Evolutionary conservation across 371 early-diverging fungal species (phyloP), one percentile per base, ranked within the genome.

Genomic region (Mucor mucedo): DNA sequence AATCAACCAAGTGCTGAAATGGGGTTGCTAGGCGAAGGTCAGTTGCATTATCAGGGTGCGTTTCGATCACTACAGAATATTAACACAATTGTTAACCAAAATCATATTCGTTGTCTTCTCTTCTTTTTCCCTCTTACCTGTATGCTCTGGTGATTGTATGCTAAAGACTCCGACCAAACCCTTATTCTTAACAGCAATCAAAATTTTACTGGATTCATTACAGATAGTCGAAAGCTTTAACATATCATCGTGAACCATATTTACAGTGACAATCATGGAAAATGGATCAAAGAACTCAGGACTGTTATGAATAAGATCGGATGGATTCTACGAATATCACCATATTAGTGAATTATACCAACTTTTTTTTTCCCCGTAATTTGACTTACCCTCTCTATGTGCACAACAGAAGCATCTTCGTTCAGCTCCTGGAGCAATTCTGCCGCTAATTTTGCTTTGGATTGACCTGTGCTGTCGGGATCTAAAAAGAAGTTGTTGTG

Each of bases 401-500:
- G 66, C 27, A 66, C 54, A 7, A 91, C 94, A n/a, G 69, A 59
- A 21, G 91, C 97, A 62, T 94, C 94, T 58, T 89, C 91, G 72
- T 98, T 98, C 54, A 98, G 71, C 73, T 96, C 96, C 29, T 75
- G 69, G 32, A 97, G 84, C n/a, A 91, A 70, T 29, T 84, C 84
- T 4, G 81, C 75, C 5, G 90, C 82, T 32, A 75, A 69, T 66
- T 89, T 65, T 0, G 94, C 93, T 42, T 93, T 85, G 2, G 76
- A 61, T 60, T 80, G 71, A 2, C 93, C 95, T 29, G 89, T 70
- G 42, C 83, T 82, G 5, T 78, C 79, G 13, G 73, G 56, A 30
- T 86, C 87, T 13, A 98, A 80, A 71, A 97, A 98, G 75, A 97
- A 98, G 77, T 97, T 97, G 75, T 79, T 90, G 39, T 88, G 91